Percentiles rank a stretch among this genome's conserved stretches.
Conservation (phyloP, 805 yeast species). For the Candida railenensis region DNA sequence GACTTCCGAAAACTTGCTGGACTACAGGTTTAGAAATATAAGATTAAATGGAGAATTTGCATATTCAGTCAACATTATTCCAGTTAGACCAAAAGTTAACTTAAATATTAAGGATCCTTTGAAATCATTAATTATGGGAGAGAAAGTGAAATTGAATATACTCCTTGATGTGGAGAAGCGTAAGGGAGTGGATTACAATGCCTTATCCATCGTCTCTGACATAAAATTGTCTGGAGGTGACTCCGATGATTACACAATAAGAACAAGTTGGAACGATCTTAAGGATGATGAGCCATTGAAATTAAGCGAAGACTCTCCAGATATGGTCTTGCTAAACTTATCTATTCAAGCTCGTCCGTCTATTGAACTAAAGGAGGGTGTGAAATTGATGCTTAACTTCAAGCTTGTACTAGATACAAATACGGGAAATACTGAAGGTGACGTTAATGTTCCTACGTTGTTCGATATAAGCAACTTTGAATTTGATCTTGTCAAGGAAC, state of each 20-base stretch:
- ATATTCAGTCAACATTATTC: slow-evolving; percentile 15
- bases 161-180: not conserved
- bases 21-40: slow-evolving; percentile 1
- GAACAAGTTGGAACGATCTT: slow-evolving; percentile 30
- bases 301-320: slow-evolving; percentile 11
- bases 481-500: slow-evolving; percentile 31
- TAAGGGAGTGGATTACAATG: slow-evolving; percentile 1
- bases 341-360: slow-evolving; percentile 21
- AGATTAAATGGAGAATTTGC: slow-evolving; percentile 5
- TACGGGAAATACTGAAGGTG: slow-evolving; percentile 9
- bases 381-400: slow-evolving; percentile 20
- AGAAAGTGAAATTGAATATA: slow-evolving; percentile 17
- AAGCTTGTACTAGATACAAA: slow-evolving; percentile 22
- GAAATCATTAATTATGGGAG: slow-evolving; percentile 27
- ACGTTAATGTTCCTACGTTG: slow-evolving; percentile 9
- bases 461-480: slow-evolving; percentile 12
- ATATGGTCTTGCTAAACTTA: slow-evolving; percentile 15
- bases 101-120: slow-evolving; percentile 10
- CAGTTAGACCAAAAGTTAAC: slow-evolving; percentile 25
- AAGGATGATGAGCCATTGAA: slow-evolving; percentile 42
- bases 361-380: slow-evolving; percentile 9
- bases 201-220: not conserved
- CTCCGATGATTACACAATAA: slow-evolving; percentile 10
- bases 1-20: not conserved
- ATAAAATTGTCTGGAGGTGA: not conserved